Conservation (phyloP, 2,329 filamentous ascomycete genomes). For the Botrytis pseudocinerea region DNA sequence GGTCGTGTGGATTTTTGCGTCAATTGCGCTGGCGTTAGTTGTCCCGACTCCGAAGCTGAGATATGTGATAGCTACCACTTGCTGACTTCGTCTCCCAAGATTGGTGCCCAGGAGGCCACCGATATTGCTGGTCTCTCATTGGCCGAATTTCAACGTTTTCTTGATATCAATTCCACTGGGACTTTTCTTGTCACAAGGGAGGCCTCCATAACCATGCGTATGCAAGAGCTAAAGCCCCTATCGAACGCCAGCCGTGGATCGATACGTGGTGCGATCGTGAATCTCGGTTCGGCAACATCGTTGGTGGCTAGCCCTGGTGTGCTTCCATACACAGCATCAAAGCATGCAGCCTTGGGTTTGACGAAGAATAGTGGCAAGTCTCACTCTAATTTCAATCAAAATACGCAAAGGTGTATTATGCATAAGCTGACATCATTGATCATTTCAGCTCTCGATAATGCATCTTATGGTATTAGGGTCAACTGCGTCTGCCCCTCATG, state of each 20-base stretch:
- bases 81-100: conserved; percentile 2
- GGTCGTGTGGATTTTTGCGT: conserved; percentile 27
- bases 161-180: conserved; percentile 21
- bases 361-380: conserved; percentile 22
- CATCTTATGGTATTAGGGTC: conserved; percentile 25
- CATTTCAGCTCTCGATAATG: conserved; percentile 25
- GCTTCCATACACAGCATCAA: conserved; percentile 25
- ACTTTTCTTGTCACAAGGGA: conserved; percentile 21
- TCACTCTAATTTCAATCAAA: background rate
- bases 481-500: conserved; percentile 27
- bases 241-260: background rate
- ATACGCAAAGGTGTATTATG: too few species aligned
- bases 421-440: background rate
- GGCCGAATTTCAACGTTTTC: conserved; percentile 23
- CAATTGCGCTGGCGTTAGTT: conserved; percentile 25
- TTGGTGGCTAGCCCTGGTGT: conserved; percentile 22
- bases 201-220: conserved; percentile 15
- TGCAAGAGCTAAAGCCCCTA: conserved; percentile 10
- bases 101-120: conserved; percentile 15
- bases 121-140: conserved; percentile 12
- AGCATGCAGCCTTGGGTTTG: conserved; percentile 26
- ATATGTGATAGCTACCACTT: background rate
- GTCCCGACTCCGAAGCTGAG: background rate
- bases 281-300: conserved; percentile 24
- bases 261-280: conserved; percentile 24